Conservation (phyloP, 2,329 filamentous ascomycete species). For the Macrophomina pseudophaseolina region DNA sequence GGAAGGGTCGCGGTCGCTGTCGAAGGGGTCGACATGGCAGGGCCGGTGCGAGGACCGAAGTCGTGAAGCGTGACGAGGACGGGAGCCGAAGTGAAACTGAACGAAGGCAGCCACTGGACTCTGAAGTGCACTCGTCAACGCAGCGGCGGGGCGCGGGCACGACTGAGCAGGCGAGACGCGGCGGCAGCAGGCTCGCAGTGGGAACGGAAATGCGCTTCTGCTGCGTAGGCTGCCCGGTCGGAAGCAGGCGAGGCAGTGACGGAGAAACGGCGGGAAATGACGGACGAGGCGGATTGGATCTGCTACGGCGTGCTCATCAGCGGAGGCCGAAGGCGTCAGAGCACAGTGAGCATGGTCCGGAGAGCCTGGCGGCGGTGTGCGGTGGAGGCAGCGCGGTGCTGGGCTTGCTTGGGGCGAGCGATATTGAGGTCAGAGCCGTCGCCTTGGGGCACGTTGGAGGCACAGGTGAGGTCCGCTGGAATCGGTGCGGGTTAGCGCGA, state of each 20-base stretch:
- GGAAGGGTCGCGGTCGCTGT: slow-evolving; percentile 49
- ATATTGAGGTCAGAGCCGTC: slow-evolving; percentile 25
- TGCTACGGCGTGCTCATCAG: slow-evolving; percentile 5
- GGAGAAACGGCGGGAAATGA: slow-evolving; percentile 27
- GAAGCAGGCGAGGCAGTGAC: slow-evolving; percentile 23
- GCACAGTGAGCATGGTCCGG: slow-evolving; percentile 5
- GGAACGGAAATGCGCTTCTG: slow-evolving; percentile 13
- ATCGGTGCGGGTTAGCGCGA: slow-evolving; percentile 24
- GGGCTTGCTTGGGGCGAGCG: slow-evolving; percentile 16
- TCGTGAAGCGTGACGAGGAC: slow-evolving; percentile 18
- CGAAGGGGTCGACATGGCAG: slow-evolving; percentile 50
- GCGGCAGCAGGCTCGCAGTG: slow-evolving; percentile 4
- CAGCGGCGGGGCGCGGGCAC: background rate
- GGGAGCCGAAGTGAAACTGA: slow-evolving; percentile 23
- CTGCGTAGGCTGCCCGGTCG: slow-evolving; percentile 18
- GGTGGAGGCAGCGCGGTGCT: slow-evolving; percentile 13
- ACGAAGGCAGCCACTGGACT: background rate
- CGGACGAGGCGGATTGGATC: slow-evolving; percentile 23
- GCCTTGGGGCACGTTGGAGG: slow-evolving; percentile 18
- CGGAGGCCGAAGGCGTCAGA: slow-evolving; percentile 19
- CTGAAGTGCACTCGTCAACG: background rate
- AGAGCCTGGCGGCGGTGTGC: slow-evolving; percentile 5
- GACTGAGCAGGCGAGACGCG: background rate
- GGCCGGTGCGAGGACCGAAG: slow-evolving; percentile 23
- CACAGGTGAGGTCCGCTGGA: slow-evolving; percentile 13